A percentile compares a stretch with the other conserved stretches of the same genome.
phyloP scores from a whole-genome alignment of 1,284 basidiomycete species.

The Phellinidium pouzarii region DNA sequence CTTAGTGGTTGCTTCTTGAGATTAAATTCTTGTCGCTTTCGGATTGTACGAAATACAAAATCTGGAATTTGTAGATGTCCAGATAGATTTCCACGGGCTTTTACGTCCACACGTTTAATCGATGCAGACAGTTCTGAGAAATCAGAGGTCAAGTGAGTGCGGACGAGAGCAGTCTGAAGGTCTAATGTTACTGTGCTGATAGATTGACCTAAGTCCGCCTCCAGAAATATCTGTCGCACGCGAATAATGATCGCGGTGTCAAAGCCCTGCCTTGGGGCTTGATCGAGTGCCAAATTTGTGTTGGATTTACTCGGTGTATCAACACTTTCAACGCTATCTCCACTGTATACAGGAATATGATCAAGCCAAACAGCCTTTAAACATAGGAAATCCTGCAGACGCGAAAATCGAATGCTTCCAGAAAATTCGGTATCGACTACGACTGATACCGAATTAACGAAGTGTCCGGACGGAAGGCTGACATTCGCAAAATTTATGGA shows the following conservation, averaged over 20 bases:
- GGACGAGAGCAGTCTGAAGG: constrained; percentile 52
- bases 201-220: constrained; percentile 72
- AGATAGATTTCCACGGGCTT: constrained; percentile 69
- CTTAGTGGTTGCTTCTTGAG: constrained; percentile 29
- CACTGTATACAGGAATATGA: constrained; percentile 66
- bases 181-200: constrained; percentile 61
- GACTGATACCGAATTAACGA: constrained; percentile 57
- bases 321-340: constrained; percentile 25
- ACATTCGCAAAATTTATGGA: constrained; percentile 58
- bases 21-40: constrained; percentile 36
- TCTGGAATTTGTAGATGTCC: constrained; percentile 63
- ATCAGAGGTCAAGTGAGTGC: constrained; percentile 52
- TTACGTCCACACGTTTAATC: constrained; percentile 55
- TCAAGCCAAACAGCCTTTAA: constrained; percentile 91
- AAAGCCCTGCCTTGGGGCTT: constrained; percentile 39
- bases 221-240: constrained; percentile 63
- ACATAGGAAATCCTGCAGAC: constrained; percentile 79
- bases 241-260: constrained; percentile 59
- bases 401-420: constrained; percentile 68
- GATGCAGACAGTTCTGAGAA: constrained; percentile 58
- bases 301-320: constrained; percentile 23
- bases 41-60: constrained; percentile 71
- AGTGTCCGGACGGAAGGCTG: constrained; percentile 30
- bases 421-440: constrained; percentile 72
- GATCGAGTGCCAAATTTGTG: constrained; percentile 11